Evolutionary conservation across 805 yeast genomes (phyloP), one percentile per base, ranked within the genome.

Genomic region (Candida ponderosae): DNA sequence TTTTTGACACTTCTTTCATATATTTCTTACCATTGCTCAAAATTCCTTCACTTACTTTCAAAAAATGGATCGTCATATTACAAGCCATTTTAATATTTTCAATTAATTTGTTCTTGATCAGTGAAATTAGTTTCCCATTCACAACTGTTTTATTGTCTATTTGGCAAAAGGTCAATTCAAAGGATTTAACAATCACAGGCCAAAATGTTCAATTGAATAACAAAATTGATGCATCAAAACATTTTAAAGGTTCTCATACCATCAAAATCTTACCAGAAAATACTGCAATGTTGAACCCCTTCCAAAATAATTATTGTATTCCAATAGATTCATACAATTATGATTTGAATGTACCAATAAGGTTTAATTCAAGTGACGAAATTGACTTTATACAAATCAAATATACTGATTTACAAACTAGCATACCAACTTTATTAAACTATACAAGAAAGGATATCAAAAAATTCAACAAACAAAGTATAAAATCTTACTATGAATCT

Each of bases 201-300:
- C 67, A 66, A 29, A 47, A 72, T 0, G 60, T 71, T 49, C 46
- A 19, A 41, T 41, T 21, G 40, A 45, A 28, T 33, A 44, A 31
- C 13, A 54, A 36, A 48, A 62, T 43, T 45, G 63, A 35, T 37
- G 47, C 34, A 1, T 38, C 49, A 19, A 45, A 43, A 32, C 94
- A 88, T 56, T 82, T 89, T 56, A 81, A 76, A 50, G 98, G 98
- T 32, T 78, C 77, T 31, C 84, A 85, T 51, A 83, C 89, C 1
- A 81, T 93, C 43, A 83, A 89, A 51, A 83, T 84, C 43, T 64
- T 93, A 27, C 97, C 98, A 0, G 97, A 90, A 59, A 82, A 94
- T 32, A 81, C 94, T 0, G 96, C 94, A 5, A 66, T 70, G 50
- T 62, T 93, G 48, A 87, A 89, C 45, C 96, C 96, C 3, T 73